phyloP scores from a whole-genome alignment of 1,139 yeast species.

The Yamadazyma triangularis region DNA sequence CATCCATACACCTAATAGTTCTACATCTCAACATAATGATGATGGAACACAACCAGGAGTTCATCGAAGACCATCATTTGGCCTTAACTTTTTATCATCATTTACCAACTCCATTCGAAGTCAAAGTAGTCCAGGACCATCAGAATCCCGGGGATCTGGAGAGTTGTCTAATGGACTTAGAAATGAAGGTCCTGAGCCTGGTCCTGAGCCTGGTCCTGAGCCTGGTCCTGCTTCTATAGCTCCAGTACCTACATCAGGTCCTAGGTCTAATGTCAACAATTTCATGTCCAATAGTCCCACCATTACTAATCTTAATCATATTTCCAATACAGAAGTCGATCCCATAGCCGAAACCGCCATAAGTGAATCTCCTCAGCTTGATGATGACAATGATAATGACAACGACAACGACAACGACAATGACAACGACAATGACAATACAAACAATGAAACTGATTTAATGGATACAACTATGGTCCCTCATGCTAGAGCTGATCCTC shows the following conservation, averaged over 20 bases:
- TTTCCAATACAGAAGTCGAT: slow-evolving; percentile 2
- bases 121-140: background rate
- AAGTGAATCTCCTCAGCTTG: slow-evolving; percentile 1
- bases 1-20: background rate
- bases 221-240: slow-evolving; percentile 5
- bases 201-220: too few relatives aligned
- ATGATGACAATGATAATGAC: background rate
- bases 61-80: slow-evolving; percentile 36
- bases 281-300: slow-evolving; percentile 49
- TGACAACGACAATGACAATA: too few relatives aligned
- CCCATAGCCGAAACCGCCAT: slow-evolving; percentile 4
- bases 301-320: slow-evolving; percentile 29
- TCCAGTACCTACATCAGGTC: slow-evolving; percentile 6
- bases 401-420: background rate
- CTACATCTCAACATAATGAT: background rate
- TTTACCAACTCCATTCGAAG: slow-evolving; percentile 17
- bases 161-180: too few relatives aligned
- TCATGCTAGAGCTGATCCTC: slow-evolving; percentile 1
- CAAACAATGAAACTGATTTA: slow-evolving; percentile 7
- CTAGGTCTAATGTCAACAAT: slow-evolving; percentile 5
- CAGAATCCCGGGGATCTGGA: too few relatives aligned
- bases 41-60: background rate
- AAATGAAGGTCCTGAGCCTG: too few relatives aligned
- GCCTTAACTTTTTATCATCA: slow-evolving; percentile 33
- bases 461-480: slow-evolving; percentile 12